phyloP scores from a whole-genome alignment of 768 basidiomycete species.

The Mycena alexandri region DNA sequence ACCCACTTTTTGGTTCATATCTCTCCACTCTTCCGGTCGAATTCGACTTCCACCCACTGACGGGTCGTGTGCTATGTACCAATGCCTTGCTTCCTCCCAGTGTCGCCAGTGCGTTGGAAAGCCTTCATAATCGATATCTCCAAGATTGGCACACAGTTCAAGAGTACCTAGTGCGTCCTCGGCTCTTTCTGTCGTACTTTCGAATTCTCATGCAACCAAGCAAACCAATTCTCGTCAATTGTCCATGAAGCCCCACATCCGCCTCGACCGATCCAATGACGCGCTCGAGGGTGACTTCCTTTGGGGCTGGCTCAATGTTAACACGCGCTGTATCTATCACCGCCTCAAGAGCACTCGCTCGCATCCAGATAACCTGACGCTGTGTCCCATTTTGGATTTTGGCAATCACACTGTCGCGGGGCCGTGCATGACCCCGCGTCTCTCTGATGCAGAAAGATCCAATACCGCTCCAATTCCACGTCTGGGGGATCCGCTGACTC shows the following conservation, averaged over 20 bases:
- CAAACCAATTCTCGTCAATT: constrained; percentile 30
- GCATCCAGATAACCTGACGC: constrained; percentile 82
- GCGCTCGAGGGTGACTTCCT: constrained; percentile 63
- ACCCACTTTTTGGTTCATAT: constrained; percentile 70
- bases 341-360: constrained; percentile 62
- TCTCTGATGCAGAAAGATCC: constrained; percentile 52
- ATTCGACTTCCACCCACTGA: constrained; percentile 87
- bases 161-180: constrained; percentile 64
- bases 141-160: constrained; percentile 70
- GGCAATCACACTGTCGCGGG: constrained; percentile 76
- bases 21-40: constrained; percentile 80
- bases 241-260: constrained; percentile 21
- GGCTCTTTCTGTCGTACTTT: background rate
- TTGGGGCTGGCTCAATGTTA: constrained; percentile 97
- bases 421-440: constrained; percentile 59
- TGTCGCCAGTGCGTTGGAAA: constrained; percentile 54
- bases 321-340: constrained; percentile 90
- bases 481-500: constrained; percentile 61
- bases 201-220: constrained; percentile 28
- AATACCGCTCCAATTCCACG: constrained; percentile 49
- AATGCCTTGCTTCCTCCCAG: constrained; percentile 59
- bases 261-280: constrained; percentile 29
- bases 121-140: constrained; percentile 62
- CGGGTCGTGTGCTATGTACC: constrained; percentile 59
- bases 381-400: constrained; percentile 93